These are phyloP conservation scores for Neurospora sp. DNA, from an alignment of 495 filamentous ascomycete species.

Conservation along the genomic window DNA sequence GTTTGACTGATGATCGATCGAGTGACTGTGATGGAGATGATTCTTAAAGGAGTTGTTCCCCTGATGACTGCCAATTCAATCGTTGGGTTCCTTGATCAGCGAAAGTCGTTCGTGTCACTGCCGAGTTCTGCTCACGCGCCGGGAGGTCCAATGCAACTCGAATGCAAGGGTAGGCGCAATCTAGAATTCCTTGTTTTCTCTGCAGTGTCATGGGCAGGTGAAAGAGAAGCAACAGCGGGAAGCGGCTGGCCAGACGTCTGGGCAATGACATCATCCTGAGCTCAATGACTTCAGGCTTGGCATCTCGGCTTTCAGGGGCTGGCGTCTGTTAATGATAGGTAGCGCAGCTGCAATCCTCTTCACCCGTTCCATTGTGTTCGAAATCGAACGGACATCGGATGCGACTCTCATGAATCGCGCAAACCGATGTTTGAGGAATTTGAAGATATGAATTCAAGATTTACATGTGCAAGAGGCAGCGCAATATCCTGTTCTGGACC, in stretches of 20 bases:
- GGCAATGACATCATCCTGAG: background rate
- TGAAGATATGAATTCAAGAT: background rate
- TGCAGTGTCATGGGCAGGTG: background rate
- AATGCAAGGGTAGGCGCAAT: background rate
- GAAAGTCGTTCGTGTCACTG: background rate
- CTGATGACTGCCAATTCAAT: background rate
- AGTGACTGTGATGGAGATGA: background rate
- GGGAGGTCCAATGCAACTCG: background rate
- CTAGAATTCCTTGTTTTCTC: background rate
- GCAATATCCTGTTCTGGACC: background rate
- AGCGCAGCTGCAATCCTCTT: background rate
- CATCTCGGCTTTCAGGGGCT: background rate
- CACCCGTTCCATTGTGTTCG: slow-evolving; percentile 1
- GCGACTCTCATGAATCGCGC: background rate
- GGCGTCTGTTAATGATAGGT: slow-evolving; percentile 1
- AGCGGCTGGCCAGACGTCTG: background rate
- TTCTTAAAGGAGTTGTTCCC: background rate
- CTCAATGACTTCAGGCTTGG: background rate
- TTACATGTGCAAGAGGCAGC: background rate
- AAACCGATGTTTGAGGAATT: background rate
- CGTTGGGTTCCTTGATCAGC: background rate
- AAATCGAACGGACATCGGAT: background rate
- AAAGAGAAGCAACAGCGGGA: background rate
- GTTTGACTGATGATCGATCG: background rate
- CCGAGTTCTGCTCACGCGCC: background rate